These are phyloP conservation scores for Phyllosticta citribraziliensis DNA, from an alignment of 2,329 filamentous ascomycete species.

Conservation along the genomic window DNA sequence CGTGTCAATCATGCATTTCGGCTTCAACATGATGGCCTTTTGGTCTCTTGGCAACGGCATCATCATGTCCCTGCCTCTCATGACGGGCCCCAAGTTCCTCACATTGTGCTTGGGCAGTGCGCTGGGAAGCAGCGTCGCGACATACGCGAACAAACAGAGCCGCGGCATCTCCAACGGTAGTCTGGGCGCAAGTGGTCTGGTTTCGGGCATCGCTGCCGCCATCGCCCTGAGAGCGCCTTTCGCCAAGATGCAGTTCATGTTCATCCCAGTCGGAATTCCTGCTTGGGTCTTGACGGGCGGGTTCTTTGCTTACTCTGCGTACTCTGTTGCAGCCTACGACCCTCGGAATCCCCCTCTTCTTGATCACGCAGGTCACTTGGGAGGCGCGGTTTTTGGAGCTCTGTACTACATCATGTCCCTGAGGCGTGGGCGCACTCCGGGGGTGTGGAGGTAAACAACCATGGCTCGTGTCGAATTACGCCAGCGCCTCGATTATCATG, in stretches of 20 bases:
- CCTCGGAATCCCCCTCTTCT: constrained; percentile 17
- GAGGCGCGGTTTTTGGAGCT: constrained; percentile 31
- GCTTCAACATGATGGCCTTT: constrained; percentile 33
- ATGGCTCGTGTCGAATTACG: neutral
- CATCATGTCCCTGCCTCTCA: constrained; percentile 3
- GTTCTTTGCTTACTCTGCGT: constrained; percentile 31
- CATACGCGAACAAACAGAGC: neutral
- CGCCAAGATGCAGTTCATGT: constrained; percentile 11
- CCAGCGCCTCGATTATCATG: neutral
- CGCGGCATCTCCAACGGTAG: neutral
- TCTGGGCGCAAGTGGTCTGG: constrained; percentile 32
- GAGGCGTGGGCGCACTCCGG: neutral
- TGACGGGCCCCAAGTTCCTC: constrained; percentile 17
- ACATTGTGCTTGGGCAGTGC: constrained; percentile 24
- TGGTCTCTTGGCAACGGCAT: constrained; percentile 29
- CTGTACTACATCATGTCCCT: constrained; percentile 20
- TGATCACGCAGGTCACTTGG: constrained; percentile 37
- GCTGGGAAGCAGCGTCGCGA: constrained; percentile 15
- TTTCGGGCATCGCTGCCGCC: constrained; percentile 31
- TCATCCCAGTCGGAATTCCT: constrained; percentile 31
- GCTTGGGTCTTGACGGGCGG: constrained; percentile 27
- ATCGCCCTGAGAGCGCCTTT: constrained; percentile 31
- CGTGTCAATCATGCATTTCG: constrained; percentile 24
- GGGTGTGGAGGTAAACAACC: neutral
- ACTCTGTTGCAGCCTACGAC: constrained; percentile 18